Percentiles rank a stretch among this genome's conserved stretches.
Conservation (phyloP, 305 asterid genomes). For the Ilex paraguariensis region DNA sequence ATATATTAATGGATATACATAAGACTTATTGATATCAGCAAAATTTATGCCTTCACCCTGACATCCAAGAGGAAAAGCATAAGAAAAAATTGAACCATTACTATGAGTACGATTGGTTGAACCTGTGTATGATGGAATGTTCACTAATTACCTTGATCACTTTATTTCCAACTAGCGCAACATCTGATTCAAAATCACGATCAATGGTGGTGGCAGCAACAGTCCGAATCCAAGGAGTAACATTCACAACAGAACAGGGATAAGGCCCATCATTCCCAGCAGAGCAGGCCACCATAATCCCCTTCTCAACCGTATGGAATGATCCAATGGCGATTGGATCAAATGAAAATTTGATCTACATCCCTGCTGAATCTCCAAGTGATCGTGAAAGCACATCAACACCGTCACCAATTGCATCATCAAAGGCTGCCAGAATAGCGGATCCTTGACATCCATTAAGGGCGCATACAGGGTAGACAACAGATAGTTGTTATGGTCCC, state of each 20-base stretch:
- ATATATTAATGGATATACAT: constrained; percentile 46
- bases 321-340: constrained; percentile 77
- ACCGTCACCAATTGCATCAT: constrained; percentile 69
- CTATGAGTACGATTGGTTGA: too few species aligned
- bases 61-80: constrained; percentile 3
- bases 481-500: too few species aligned
- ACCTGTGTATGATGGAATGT: neutral
- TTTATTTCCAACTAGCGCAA: constrained; percentile 50
- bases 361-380: constrained; percentile 35
- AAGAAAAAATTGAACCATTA: neutral
- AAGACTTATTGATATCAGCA: constrained; percentile 38
- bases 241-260: constrained; percentile 38
- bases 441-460: constrained; percentile 54
- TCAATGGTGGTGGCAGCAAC: constrained; percentile 85
- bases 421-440: constrained; percentile 57
- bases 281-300: constrained; percentile 64
- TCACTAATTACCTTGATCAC: constrained; percentile 47
- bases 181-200: constrained; percentile 53
- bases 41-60: constrained; percentile 85
- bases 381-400: constrained; percentile 72
- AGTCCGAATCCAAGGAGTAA: constrained; percentile 85
- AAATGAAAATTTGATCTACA: constrained; percentile 19
- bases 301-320: constrained; percentile 63
- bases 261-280: constrained; percentile 74
- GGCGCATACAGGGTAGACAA: constrained; percentile 56